Evolutionary conservation across 345 rosid genomes (phyloP).

Genomic region (Populus pruinosa): DNA sequence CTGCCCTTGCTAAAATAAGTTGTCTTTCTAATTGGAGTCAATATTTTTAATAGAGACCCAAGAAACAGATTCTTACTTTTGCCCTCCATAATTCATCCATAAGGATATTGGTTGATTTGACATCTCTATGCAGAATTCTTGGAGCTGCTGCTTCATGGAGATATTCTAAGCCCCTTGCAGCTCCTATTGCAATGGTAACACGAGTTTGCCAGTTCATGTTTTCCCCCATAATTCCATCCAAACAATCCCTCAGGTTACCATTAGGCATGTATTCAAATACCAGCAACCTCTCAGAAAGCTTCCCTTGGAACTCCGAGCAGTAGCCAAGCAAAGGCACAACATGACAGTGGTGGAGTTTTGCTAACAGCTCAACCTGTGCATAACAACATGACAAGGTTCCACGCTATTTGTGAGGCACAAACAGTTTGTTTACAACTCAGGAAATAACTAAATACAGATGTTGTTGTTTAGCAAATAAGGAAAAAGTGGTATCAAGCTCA

Average conservation of each 20-base stretch:
- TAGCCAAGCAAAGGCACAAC: conserved; percentile 92
- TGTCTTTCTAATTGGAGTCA: neutral
- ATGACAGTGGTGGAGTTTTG: conserved; percentile 89
- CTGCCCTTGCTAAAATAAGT: neutral
- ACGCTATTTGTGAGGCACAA: neutral
- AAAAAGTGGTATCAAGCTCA: conserved; percentile 8
- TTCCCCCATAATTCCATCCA: conserved; percentile 63
- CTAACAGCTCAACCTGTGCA: conserved; percentile 69
- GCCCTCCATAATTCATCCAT: conserved; percentile 82
- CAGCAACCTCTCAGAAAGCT: conserved; percentile 73
- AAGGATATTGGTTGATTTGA: conserved; percentile 92
- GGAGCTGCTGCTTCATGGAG: conserved; percentile 99
- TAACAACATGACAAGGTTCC: conserved; percentile 14
- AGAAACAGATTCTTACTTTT: conserved; percentile 50
- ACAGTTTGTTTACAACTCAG: neutral
- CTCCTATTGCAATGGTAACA: conserved; percentile 82
- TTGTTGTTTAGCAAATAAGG: neutral
- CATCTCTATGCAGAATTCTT: conserved; percentile 92
- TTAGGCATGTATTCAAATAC: conserved; percentile 81
- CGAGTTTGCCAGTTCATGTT: conserved; percentile 78
- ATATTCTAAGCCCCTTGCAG: conserved; percentile 96
- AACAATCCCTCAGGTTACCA: conserved; percentile 80
- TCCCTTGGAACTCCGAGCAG: conserved; percentile 77
- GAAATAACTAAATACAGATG: neutral
- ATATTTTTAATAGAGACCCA: neutral